phyloP scores from a whole-genome alignment of 2,329 filamentous ascomycete genomes.

The Aureobasidium sp. region DNA sequence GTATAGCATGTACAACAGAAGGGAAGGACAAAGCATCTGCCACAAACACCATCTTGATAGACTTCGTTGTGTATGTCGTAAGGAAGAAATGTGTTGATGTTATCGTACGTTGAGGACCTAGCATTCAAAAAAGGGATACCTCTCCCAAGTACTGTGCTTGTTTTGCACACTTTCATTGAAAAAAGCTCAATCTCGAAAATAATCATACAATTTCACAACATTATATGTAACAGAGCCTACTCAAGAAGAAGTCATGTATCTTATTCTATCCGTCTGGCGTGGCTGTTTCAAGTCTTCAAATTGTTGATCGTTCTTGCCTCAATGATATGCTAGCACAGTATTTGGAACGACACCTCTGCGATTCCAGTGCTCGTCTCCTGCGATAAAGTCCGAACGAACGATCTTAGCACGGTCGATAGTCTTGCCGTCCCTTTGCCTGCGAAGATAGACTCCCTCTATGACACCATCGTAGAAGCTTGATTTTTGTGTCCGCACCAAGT shows the following conservation, averaged over 20 bases:
- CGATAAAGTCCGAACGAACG: constrained; percentile 15
- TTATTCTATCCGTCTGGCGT: too few relatives aligned
- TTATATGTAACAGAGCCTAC: too few relatives aligned
- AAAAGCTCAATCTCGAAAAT: too few relatives aligned
- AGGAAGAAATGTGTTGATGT: background rate
- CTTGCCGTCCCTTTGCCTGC: constrained; percentile 12
- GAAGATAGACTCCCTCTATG: constrained; percentile 16
- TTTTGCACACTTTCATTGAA: too few relatives aligned
- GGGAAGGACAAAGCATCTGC: background rate
- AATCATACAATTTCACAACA: too few relatives aligned
- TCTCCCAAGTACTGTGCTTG: background rate
- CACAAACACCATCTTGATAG: background rate
- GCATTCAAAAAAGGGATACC: background rate
- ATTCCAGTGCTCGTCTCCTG: constrained; percentile 14
- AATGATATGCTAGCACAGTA: background rate
- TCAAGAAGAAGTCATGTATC: too few relatives aligned
- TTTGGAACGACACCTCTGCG: background rate
- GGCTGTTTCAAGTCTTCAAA: too few relatives aligned
- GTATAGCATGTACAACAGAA: background rate
- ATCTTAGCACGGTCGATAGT: constrained; percentile 15
- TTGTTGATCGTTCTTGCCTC: background rate
- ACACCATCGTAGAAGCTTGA: constrained; percentile 5
- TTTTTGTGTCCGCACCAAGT: background rate
- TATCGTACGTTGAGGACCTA: background rate
- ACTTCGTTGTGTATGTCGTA: background rate